Evolutionary conservation across 192 early-diverging fungal species (phyloP).

Genomic region (Powellomyces hirtus): DNA sequence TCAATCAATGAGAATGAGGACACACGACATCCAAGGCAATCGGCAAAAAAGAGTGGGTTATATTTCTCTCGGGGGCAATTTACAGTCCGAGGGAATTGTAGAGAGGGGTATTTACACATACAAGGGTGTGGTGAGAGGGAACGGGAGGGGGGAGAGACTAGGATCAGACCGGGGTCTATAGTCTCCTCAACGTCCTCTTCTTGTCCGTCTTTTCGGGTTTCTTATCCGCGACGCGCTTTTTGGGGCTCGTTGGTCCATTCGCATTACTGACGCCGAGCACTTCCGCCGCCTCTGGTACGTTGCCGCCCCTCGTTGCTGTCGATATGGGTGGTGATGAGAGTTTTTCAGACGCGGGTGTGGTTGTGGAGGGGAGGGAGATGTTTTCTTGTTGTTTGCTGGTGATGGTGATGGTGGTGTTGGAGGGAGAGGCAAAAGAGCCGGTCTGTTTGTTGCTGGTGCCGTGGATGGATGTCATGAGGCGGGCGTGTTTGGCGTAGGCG

Average conservation of each 20-base stretch:
- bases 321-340: not conserved
- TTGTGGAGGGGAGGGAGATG: not conserved
- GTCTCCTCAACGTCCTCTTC: conserved; percentile 33
- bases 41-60: too few species aligned
- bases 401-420: too few species aligned
- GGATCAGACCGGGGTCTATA: conserved; percentile 15
- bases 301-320: not conserved
- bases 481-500: conserved; percentile 76
- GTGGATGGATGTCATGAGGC: conserved; percentile 78
- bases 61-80: too few species aligned
- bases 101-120: too few species aligned
- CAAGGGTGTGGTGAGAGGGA: too few species aligned
- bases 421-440: not conserved
- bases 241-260: not conserved
- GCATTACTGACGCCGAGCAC: conserved; percentile 9
- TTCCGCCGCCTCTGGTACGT: conserved; percentile 2
- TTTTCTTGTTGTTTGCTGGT: too few species aligned
- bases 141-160: too few species aligned
- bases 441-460: conserved; percentile 43
- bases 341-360: not conserved
- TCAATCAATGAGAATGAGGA: too few species aligned
- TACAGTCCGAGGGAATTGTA: too few species aligned
- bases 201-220: conserved; percentile 36
- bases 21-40: too few species aligned
- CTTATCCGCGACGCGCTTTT: conserved; percentile 28